A percentile compares a stretch with the other conserved stretches of the same genome.
Evolutionary conservation across 2,329 filamentous ascomycete species (phyloP).

Genomic region (Cladosporium sp.): DNA sequence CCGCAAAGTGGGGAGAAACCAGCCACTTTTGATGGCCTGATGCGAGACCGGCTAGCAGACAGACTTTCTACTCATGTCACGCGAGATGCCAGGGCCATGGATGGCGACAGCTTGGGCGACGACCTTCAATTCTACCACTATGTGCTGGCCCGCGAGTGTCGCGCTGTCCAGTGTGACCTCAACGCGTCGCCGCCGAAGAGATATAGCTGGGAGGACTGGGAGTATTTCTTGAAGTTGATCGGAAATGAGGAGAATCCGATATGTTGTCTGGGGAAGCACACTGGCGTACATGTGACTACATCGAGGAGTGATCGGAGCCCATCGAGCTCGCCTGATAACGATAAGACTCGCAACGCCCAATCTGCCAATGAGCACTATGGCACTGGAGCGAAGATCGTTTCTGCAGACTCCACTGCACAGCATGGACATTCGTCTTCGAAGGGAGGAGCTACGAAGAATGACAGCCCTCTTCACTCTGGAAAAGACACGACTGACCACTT

Average conservation of each 20-base stretch:
- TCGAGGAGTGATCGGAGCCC: background rate
- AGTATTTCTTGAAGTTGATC: constrained; percentile 52
- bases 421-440: background rate
- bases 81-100: background rate
- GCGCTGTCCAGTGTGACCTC: constrained; percentile 47
- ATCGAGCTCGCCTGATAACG: constrained; percentile 17
- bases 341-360: background rate
- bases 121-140: constrained; percentile 57
- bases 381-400: background rate
- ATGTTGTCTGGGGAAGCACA: constrained; percentile 27
- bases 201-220: constrained; percentile 48
- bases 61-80: constrained; percentile 26
- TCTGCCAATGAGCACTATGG: background rate
- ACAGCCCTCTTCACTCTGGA: background rate
- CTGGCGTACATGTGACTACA: background rate
- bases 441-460: background rate
- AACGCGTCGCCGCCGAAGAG: constrained; percentile 40
- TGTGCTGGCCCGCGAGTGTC: constrained; percentile 48
- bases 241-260: constrained; percentile 44
- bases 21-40: constrained; percentile 6
- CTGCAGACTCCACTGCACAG: background rate
- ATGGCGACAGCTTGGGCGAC: constrained; percentile 47
- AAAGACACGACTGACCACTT: background rate
- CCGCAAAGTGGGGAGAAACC: background rate
- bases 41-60: constrained; percentile 30